Evolutionary conservation across 139 green algal species (phyloP).

Genomic region (Klebsormidium nitens): DNA sequence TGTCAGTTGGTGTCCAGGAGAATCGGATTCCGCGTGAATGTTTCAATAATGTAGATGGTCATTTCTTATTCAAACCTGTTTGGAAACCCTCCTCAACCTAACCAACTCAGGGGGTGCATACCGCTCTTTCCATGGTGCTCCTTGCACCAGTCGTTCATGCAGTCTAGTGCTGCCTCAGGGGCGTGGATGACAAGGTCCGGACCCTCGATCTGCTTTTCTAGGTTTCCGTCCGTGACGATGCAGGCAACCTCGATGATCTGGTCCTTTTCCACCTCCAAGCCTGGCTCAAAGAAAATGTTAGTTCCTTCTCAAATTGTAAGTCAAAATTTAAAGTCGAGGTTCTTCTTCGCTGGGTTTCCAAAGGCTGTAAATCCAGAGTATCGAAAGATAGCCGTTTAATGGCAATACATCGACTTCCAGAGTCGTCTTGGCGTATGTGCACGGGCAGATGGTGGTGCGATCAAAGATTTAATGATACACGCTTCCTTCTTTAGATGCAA

Average conservation of each 20-base stretch:
- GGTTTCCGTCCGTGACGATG: constrained; percentile 75
- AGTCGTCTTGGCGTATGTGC: background rate
- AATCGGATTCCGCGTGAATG: no score
- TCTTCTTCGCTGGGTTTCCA: background rate
- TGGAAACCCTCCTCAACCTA: no score
- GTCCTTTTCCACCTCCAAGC: constrained; percentile 73
- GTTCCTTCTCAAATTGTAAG: background rate
- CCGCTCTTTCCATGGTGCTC: constrained; percentile 73
- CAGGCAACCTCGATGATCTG: constrained; percentile 86
- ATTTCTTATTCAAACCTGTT: no score
- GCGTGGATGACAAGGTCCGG: constrained; percentile 81
- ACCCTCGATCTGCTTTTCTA: constrained; percentile 51
- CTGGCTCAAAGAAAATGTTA: constrained; percentile 47
- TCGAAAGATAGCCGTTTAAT: background rate
- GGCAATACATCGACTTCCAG: background rate
- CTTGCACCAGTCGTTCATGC: constrained; percentile 91
- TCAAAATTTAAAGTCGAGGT: background rate
- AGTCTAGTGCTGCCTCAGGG: constrained; percentile 61
- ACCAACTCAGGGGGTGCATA: constrained; percentile 9
- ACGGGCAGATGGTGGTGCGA: background rate
- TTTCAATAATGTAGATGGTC: no score
- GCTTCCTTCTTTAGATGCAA: no score
- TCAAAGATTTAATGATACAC: background rate
- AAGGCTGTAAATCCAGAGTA: background rate
- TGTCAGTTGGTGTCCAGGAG: no score